These are phyloP conservation scores for Imleria badia DNA, from an alignment of 768 basidiomycete species.

Conservation along the genomic window DNA sequence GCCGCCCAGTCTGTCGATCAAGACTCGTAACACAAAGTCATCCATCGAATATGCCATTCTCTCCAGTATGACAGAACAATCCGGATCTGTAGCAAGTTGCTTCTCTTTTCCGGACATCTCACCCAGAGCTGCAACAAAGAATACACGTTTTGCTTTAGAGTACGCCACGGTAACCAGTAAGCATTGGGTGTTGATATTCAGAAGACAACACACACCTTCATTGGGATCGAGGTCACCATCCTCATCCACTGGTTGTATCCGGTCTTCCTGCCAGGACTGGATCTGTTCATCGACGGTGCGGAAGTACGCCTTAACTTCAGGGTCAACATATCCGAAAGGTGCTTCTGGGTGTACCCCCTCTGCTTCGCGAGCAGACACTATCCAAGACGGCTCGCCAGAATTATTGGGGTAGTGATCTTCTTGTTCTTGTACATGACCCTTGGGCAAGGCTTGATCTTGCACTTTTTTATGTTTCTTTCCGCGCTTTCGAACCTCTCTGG, in stretches of 20 bases:
- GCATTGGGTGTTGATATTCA: not conserved
- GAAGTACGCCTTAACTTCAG: slow-evolving; percentile 92
- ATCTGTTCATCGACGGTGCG: slow-evolving; percentile 85
- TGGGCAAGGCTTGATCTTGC: slow-evolving; percentile 20
- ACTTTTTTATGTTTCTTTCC: slow-evolving; percentile 72
- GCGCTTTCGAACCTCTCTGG: slow-evolving; percentile 71
- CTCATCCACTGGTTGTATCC: slow-evolving; percentile 42
- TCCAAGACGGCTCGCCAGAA: slow-evolving; percentile 67
- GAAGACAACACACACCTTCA: slow-evolving; percentile 50
- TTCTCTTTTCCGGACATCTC: slow-evolving; percentile 90
- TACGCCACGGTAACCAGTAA: not conserved
- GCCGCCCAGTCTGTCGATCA: slow-evolving; percentile 82
- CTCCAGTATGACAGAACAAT: slow-evolving; percentile 89
- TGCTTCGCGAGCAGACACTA: slow-evolving; percentile 44
- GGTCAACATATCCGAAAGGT: slow-evolving; percentile 88
- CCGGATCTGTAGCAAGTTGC: slow-evolving; percentile 88
- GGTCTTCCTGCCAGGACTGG: slow-evolving; percentile 72
- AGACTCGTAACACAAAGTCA: slow-evolving; percentile 90
- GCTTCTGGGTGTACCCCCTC: slow-evolving; percentile 58
- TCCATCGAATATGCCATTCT: slow-evolving; percentile 92
- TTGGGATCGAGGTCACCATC: slow-evolving; percentile 59
- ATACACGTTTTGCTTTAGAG: slow-evolving; percentile 64
- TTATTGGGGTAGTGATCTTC: slow-evolving; percentile 1
- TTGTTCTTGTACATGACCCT: not conserved
- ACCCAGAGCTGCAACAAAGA: slow-evolving; percentile 77